Base-by-base conservation (phyloP, 2,329 filamentous ascomycete species). In the Colletotrichum tamarilloi region DNA sequence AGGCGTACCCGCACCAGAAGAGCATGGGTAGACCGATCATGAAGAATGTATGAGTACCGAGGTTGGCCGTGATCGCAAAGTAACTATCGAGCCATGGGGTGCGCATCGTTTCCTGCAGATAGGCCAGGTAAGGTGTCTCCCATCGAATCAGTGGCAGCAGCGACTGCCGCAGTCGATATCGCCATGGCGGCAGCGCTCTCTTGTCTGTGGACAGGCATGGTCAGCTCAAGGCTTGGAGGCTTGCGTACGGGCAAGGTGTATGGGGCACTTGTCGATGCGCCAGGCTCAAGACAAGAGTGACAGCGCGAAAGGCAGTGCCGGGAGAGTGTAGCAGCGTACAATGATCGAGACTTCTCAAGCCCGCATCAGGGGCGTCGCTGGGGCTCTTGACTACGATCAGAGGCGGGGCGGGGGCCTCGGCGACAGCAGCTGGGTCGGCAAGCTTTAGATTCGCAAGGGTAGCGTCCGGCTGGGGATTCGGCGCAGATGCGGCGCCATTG, bases 1-100 rank as follows among this genome's bases (percentile, higher is more conserved):
- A 92, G 56, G 93, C 92, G 83, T 95, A 94, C 67, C 96, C 96
- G 79, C 95, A 98, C 97, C 97, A 99, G 86, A 98, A 98, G 77
- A 98, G 89, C 76, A 98, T 94, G 6, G 97, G 97, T 79, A 99
- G 86, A 72, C 95, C 93, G 77, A 98, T 89, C 95, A 98, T 98
- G 87, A 98, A 99, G 86, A 98, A 98, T 0, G 97, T 99, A 84
- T 99, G 97, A 0, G 97, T 99, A 76, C 97, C 95, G 68, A 98
- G 90, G 82, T 98, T 99, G 75, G 97, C 97, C 0, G 95, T 97
- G 76, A 97, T 94, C 63, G 97, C 96, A 84, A 99, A 99, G 86
- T 98, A 99, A 75, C 94, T 94, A 84, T 99, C 97, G 79, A 98
- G 92, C 9, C 93, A 89, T 1, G 95, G 94, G 24, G 94, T 93